Evolutionary conservation across 2,329 filamentous ascomycete genomes (phyloP).

Genomic region (Fusarium oligoseptatum): DNA sequence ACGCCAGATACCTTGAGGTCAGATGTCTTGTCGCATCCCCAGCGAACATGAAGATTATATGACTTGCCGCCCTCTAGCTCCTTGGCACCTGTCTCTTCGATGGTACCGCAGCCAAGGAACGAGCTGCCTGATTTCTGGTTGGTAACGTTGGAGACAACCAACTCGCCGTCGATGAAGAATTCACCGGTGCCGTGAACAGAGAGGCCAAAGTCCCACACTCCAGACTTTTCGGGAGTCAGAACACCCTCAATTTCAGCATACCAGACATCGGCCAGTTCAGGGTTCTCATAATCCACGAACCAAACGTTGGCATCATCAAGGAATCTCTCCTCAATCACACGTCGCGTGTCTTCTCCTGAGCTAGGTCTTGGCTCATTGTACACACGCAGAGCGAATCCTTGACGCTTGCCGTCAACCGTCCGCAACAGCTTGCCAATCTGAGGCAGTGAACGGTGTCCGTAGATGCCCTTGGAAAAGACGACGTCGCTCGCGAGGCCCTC

Average conservation of each 20-base stretch:
- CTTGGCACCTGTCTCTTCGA: constrained; percentile 46
- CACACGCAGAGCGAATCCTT: constrained; percentile 46
- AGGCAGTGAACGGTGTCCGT: constrained; percentile 51
- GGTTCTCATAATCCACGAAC: constrained; percentile 46
- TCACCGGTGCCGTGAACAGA: constrained; percentile 50
- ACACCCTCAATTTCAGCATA: constrained; percentile 43
- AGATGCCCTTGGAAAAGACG: constrained; percentile 45
- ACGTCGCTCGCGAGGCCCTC: constrained; percentile 35
- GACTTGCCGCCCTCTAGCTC: constrained; percentile 22
- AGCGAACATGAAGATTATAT: constrained; percentile 28
- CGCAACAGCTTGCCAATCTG: constrained; percentile 44
- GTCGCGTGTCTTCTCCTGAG: background rate
- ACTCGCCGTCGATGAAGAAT: constrained; percentile 50
- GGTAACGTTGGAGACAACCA: constrained; percentile 48
- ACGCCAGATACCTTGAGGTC: constrained; percentile 20
- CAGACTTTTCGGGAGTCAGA: constrained; percentile 36
- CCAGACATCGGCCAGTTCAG: constrained; percentile 38
- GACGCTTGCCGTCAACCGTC: constrained; percentile 35
- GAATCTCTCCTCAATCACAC: constrained; percentile 39
- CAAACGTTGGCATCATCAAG: constrained; percentile 42
- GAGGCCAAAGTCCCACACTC: constrained; percentile 50
- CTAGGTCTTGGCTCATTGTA: constrained; percentile 35
- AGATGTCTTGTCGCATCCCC: constrained; percentile 25
- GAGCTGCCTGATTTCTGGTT: constrained; percentile 49
- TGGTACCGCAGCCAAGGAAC: constrained; percentile 53